phyloP scores from a whole-genome alignment of 306 rosid species.

The Acacia acuminata region DNA sequence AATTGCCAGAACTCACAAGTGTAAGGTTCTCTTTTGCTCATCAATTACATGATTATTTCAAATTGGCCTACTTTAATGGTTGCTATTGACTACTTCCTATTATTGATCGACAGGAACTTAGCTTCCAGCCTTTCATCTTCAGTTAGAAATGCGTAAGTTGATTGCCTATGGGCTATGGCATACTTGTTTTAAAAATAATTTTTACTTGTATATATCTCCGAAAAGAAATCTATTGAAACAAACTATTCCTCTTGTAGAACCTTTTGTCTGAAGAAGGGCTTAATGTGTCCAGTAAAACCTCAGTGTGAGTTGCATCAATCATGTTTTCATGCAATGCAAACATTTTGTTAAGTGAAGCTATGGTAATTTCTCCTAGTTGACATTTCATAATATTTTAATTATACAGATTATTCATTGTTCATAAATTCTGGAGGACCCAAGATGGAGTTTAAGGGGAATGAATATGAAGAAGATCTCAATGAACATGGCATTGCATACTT shows the following conservation, averaged over 20 bases:
- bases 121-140: slow-evolving; percentile 61
- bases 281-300: slow-evolving; percentile 57
- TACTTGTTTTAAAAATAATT: neutral
- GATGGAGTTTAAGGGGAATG: slow-evolving; percentile 28
- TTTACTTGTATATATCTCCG: neutral
- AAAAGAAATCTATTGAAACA: slow-evolving; percentile 18
- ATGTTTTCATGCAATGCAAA: slow-evolving; percentile 20
- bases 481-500: slow-evolving; percentile 42
- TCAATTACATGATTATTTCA: slow-evolving; percentile 4
- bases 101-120: slow-evolving; percentile 55
- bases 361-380: neutral
- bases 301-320: slow-evolving; percentile 47
- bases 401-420: slow-evolving; percentile 42
- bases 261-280: slow-evolving; percentile 65
- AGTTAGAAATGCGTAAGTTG: slow-evolving; percentile 51
- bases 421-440: slow-evolving; percentile 43
- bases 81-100: neutral
- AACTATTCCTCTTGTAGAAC: slow-evolving; percentile 37
- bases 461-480: slow-evolving; percentile 51
- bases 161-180: neutral
- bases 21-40: slow-evolving; percentile 51
- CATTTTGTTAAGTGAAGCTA: neutral
- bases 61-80: neutral
- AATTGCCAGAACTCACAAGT: slow-evolving; percentile 41
- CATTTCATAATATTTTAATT: slow-evolving; percentile 7